A percentile compares a stretch with the other conserved stretches of the same genome.
Evolutionary conservation across 2,329 filamentous ascomycete genomes (phyloP).

Genomic region (Fusarium burgessii): DNA sequence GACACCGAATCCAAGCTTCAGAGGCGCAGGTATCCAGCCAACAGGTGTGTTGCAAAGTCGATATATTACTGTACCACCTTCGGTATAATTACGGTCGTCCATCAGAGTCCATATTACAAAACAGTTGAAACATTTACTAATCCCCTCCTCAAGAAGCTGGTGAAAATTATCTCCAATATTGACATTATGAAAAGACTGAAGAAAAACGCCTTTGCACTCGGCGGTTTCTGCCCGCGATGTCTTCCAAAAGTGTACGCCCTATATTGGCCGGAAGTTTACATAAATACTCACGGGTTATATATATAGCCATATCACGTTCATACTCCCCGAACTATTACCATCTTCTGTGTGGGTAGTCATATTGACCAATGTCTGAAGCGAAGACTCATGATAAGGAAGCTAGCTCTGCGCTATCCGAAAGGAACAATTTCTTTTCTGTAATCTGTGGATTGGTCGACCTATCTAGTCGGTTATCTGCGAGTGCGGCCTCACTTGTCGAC

Average conservation of each 20-base stretch:
- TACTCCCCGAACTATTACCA: background rate
- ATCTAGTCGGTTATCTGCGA: background rate
- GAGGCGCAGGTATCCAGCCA: background rate
- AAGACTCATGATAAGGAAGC: background rate
- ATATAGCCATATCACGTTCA: background rate
- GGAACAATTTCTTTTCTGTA: background rate
- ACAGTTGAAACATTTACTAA: background rate
- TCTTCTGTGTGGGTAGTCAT: background rate
- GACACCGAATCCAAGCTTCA: background rate
- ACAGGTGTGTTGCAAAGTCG: background rate
- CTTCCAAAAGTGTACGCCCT: background rate
- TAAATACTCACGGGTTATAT: background rate
- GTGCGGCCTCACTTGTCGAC: background rate
- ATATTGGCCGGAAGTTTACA: background rate
- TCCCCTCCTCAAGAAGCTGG: background rate
- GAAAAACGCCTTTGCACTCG: background rate
- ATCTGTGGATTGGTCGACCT: background rate
- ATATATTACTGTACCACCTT: background rate
- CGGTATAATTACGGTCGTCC: background rate
- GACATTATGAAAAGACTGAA: background rate
- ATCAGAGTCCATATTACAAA: background rate
- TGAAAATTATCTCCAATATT: background rate
- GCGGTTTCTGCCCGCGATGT: background rate
- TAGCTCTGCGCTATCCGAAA: background rate
- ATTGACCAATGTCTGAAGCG: background rate